A percentile compares a stretch with the other conserved stretches of the same genome.
Evolutionary conservation across 2,329 filamentous ascomycete species (phyloP).

Genomic region (Trichoderma sp.): DNA sequence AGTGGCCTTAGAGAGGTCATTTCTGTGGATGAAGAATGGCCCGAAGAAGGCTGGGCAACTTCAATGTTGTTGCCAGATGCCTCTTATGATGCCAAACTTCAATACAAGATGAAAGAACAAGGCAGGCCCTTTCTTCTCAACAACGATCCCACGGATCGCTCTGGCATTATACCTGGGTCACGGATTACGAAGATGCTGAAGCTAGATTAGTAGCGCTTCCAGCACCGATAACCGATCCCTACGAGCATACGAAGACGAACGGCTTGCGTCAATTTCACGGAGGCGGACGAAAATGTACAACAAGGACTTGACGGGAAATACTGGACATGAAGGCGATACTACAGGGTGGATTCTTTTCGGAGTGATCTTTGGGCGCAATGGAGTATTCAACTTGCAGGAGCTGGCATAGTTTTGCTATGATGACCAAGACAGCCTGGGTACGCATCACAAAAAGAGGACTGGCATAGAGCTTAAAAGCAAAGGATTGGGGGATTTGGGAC

Average conservation of each 20-base stretch:
- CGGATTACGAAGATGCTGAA: too few species aligned
- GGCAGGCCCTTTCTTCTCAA: background rate
- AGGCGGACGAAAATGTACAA: background rate
- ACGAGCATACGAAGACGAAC: background rate
- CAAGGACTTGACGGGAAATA: background rate
- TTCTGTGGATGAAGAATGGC: slow-evolving; percentile 20
- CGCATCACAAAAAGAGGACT: background rate
- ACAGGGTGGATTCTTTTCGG: background rate
- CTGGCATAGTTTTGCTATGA: background rate
- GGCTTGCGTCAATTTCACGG: background rate
- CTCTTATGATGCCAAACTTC: background rate
- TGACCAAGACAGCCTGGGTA: background rate
- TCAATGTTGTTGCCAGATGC: too few species aligned
- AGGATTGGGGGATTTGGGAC: background rate
- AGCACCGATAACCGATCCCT: background rate
- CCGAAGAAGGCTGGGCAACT: background rate
- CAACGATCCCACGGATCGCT: background rate
- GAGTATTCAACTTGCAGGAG: background rate
- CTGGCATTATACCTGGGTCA: background rate
- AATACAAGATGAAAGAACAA: background rate
- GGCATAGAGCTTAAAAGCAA: background rate
- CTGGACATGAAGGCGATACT: background rate
- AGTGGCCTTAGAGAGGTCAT: slow-evolving; percentile 15
- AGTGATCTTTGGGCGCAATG: background rate
- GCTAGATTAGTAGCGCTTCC: background rate